A percentile compares a stretch with the other conserved stretches of the same genome.
Conservation (phyloP, 176 grass and related monocot species). For the Avena eriantha region DNA sequence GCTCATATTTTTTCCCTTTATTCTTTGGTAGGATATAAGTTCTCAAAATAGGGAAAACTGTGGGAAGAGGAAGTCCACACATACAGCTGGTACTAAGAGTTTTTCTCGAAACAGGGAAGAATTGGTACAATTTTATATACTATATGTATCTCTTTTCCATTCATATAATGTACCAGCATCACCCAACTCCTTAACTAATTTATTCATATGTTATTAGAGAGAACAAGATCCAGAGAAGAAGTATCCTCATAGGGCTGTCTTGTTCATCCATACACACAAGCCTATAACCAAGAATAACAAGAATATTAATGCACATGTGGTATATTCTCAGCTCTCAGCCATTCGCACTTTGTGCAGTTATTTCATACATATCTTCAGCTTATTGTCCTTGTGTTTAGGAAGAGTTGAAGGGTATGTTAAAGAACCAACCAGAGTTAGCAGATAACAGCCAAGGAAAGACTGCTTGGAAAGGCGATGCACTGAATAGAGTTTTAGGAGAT, state of each 20-base stretch:
- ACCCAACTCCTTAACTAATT: too few species aligned
- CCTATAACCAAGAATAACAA: background rate
- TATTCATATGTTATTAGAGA: too few species aligned
- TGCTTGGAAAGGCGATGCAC: constrained; percentile 32
- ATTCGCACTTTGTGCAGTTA: background rate
- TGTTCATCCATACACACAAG: background rate
- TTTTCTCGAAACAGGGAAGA: constrained; percentile 15
- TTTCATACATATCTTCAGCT: background rate
- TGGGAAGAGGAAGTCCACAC: background rate
- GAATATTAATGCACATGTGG: constrained; percentile 18
- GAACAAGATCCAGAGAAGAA: background rate
- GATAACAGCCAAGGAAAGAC: background rate
- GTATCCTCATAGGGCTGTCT: background rate
- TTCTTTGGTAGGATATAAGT: background rate
- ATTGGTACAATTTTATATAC: background rate
- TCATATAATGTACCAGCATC: too few species aligned
- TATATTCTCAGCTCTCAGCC: background rate
- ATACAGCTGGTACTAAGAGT: constrained; percentile 10
- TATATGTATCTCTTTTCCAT: too few species aligned
- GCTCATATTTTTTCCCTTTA: too few species aligned
- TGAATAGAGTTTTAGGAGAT: background rate
- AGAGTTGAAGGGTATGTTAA: background rate
- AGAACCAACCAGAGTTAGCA: background rate
- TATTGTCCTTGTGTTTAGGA: background rate
- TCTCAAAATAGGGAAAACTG: background rate